Evolutionary conservation across 768 basidiomycete genomes (phyloP).

Genomic region (Amylocystis lapponica): DNA sequence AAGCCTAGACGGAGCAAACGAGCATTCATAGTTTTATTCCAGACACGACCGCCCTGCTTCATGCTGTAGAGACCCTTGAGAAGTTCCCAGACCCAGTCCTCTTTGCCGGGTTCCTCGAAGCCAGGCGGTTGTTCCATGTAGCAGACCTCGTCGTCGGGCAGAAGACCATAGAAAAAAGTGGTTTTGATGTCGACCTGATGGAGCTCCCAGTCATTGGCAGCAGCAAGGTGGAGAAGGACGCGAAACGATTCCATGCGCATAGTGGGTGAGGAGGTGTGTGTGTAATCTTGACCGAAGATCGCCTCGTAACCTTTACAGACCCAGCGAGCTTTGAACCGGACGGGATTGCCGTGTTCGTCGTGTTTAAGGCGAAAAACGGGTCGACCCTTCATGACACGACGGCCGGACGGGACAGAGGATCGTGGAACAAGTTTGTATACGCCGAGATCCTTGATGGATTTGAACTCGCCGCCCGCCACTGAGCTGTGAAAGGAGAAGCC

Average conservation of each 20-base stretch:
- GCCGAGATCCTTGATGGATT: constrained; percentile 8
- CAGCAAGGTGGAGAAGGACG: constrained; percentile 31
- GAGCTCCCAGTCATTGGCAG: constrained; percentile 28
- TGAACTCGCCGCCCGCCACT: constrained; percentile 21
- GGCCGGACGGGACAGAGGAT: constrained; percentile 13
- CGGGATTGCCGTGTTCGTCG: constrained; percentile 15
- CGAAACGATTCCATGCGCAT: constrained; percentile 35
- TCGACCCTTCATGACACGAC: constrained; percentile 4
- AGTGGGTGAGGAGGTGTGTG: constrained; percentile 36
- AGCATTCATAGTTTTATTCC: constrained; percentile 10
- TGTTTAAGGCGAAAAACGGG: constrained; percentile 26
- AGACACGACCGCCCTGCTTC: constrained; percentile 13
- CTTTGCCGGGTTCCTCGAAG: constrained; percentile 2
- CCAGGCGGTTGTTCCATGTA: constrained; percentile 25
- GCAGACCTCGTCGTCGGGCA: constrained; percentile 27
- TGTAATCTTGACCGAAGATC: constrained; percentile 36
- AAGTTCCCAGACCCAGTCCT: constrained; percentile 8
- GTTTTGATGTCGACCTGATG: constrained; percentile 37
- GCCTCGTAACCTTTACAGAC: constrained; percentile 40
- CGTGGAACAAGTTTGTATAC: constrained; percentile 18
- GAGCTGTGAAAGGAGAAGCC: constrained; percentile 4
- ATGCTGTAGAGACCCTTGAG: constrained; percentile 13
- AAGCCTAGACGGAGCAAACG: constrained; percentile 8
- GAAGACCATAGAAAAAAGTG: constrained; percentile 31
- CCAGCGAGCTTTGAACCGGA: constrained; percentile 28